Base-by-base conservation (phyloP, 129 eudicot genomes). In the Flaveria brownii region DNA sequence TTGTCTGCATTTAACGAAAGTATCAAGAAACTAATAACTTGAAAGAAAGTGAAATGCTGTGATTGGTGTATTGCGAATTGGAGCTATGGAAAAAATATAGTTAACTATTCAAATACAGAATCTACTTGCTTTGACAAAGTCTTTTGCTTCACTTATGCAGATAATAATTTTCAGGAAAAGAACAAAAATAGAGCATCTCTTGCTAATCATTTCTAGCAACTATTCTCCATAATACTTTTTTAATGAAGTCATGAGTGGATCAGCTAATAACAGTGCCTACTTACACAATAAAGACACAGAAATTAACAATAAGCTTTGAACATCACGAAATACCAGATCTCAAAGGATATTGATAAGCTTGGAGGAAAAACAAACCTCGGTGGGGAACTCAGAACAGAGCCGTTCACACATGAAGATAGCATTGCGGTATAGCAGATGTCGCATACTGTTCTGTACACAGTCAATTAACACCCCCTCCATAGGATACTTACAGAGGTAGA, bases 391-490 rank as follows among this genome's bases (percentile, higher is more conserved):
- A 5, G 99, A 88, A 61, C 99, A 94, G 74, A 94, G 97, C 15
- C 97, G 97, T 57, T 94, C 93, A 75, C 97, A 87, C 88, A 91
- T 80, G 84, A 94, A 94, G 73, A 94, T 87, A 55, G 99, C 96
- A 77, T 94, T 91, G 2, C 84, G 86, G 69, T 89, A 72, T 83
- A 91, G 65, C 3, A 94, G 81, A 80, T 88, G 85, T 54, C 86
- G 84, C 54, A 94, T 75, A 77, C 92, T 91, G 80, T 86, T 88
- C 54, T 87, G 86, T 49, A 94, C 97, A 60, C 90, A 84, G 60
- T 89, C 93, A 10, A 77, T 81, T 23, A 94, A 83, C 78, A 91
- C 84, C 9, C 84, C 77, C 88, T 94, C 99, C 99, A 94, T 94
- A 42, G 55, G 62, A 39, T 5, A 41, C 74, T 72, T 70, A 71